phyloP scores from a whole-genome alignment of 345 rosid genomes.

The Salix caprea region DNA sequence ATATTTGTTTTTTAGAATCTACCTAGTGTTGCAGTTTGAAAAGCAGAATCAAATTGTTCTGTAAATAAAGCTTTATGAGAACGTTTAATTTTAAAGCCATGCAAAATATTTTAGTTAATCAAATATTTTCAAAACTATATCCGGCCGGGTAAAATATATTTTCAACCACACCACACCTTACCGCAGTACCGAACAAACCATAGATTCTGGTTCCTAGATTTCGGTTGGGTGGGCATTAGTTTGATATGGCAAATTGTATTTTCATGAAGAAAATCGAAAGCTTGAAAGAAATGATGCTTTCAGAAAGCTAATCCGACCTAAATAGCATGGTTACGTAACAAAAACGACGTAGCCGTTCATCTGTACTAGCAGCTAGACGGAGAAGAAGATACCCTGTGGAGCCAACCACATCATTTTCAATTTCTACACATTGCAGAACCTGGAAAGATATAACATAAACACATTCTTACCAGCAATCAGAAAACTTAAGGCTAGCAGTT shows the following conservation, averaged over 20 bases:
- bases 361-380: slow-evolving; percentile 4
- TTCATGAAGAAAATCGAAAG: slow-evolving; percentile 15
- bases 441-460: not conserved
- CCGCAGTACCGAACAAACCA: not conserved
- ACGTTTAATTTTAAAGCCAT: too few relatives aligned
- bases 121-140: too few relatives aligned
- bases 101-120: too few relatives aligned
- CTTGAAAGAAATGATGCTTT: not conserved
- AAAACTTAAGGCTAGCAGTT: not conserved
- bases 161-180: not conserved
- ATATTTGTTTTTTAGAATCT: too few relatives aligned
- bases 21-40: too few relatives aligned
- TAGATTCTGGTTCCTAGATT: slow-evolving; percentile 9
- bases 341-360: not conserved
- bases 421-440: slow-evolving; percentile 1
- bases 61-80: too few relatives aligned
- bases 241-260: slow-evolving; percentile 15
- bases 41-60: too few relatives aligned
- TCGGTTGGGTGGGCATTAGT: slow-evolving; percentile 2
- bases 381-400: not conserved
- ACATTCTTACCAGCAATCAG: not conserved
- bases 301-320: not conserved
- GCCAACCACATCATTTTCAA: slow-evolving; percentile 2
- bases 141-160: too few relatives aligned
- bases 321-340: too few relatives aligned